Base-by-base conservation (phyloP, 306 rosid genomes). In the Casuarina equisetifolia region DNA sequence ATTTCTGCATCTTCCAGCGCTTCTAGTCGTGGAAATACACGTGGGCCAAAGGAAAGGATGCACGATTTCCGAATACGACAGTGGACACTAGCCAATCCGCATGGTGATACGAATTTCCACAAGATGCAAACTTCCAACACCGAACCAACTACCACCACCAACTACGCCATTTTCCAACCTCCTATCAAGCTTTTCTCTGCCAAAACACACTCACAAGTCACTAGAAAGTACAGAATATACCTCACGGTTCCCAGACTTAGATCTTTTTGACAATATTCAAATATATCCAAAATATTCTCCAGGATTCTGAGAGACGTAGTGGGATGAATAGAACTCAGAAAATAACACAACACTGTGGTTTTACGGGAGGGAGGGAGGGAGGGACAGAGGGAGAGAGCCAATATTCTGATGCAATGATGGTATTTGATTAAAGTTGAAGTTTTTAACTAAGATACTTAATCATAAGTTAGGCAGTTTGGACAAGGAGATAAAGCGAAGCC, bases 31-130 rank as follows among this genome's bases (percentile, higher is more conserved):
- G 42, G 79, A 78, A 82, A 40, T 75, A 81, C 88, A 86, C 86
- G 67, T 84, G 88, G 83, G 57, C 79, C 50, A 51, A 82, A 79
- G 68, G 72, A 81, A 77, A 80, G 82, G 79, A 11, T 76, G 58
- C 85, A 83, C 89, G 82, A 81, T 84, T 86, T 79, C 85, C 82
- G 68, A 83, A 88, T 72, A 74, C 82, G 82, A 88, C 72, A 25
- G 89, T 83, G 87, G 85, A 85, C 82, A 78, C 49, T 50, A 25
- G 43, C 74, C 77, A 52, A 45, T 77, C 54, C 74, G 84, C 76
- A 76, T 38, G 40, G 74, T 55, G 79, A 67, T 69, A 74, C 5
- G 81, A 73, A 81, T 80, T 85, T 86, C 80, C 78, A 77, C 80
- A 73, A 68, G 82, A 75, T 85, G 88, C 88, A 81, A 79, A 58